Base-by-base conservation (phyloP, 495 filamentous ascomycete genomes). In the Hyaloscypha variabilis region DNA sequence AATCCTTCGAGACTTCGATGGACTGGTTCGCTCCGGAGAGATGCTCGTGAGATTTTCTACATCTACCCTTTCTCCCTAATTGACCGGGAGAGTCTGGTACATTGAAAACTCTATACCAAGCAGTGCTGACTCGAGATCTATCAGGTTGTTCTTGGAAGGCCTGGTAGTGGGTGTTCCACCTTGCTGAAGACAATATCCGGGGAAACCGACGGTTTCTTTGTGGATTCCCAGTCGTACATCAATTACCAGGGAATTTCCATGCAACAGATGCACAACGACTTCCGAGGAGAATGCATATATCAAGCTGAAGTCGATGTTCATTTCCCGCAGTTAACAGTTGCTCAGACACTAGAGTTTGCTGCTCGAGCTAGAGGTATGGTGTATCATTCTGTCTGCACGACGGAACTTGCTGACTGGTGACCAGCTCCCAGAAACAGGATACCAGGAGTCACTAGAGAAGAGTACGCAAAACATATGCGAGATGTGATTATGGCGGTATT, bases 401-500 rank as follows among this genome's bases (percentile, higher is more conserved):
- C n/a, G 5, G 28, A n/a, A n/a, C 24, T 14, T 34, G 30, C 58
- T 65, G 24, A 58, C 23, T 58, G 19, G 39, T 49, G n/a, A 50
- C 8, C 36, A 70, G 83, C 90, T 13, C 89, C 90, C 21, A 76
- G 80, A 8, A 84, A 88, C 55, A 78, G 90, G 24, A 75, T 85
- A 79, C 62, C 80, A 83, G 28, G 78, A 73, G 54, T 86, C 86
- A 60, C 92, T 88, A 65, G 85, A 85, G 53, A 75, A 77, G 23
- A 81, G 25, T 91, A 91, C 68, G 82, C 85, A 19, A 76, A 77
- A 56, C 87, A 92, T 55, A 82, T 91, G 75, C 79, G 87, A 14
- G 89, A 93, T 71, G 88, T 93, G 26, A 85, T 91, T 63, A 92
- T 94, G 89, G 86, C 90, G 31, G 88, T 91, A 74, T 88, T 93